Percentiles rank a stretch among this genome's conserved stretches.
Evolutionary conservation across 208 protist genomes (phyloP).

Genomic region (Jaenimonas drosophilae): DNA sequence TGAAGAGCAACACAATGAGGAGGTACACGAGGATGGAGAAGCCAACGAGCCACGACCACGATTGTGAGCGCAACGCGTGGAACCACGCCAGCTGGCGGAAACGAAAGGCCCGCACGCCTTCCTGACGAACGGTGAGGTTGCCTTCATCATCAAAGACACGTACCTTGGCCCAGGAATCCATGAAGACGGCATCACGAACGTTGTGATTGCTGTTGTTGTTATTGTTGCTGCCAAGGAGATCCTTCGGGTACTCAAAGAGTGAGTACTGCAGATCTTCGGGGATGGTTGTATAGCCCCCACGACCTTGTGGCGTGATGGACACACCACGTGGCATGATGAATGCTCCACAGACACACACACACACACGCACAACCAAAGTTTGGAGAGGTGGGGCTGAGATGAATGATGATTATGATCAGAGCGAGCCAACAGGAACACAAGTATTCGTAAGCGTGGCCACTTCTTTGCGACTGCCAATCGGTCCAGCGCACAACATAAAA

Average conservation of each 20-base stretch:
- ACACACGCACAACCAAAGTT: no score
- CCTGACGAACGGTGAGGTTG: slow-evolving; percentile 33
- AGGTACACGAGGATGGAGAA: slow-evolving; percentile 62
- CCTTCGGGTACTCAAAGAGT: slow-evolving; percentile 11
- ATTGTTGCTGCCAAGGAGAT: no score
- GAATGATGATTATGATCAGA: no score
- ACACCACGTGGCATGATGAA: slow-evolving; percentile 24
- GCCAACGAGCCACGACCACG: slow-evolving; percentile 41
- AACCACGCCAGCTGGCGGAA: slow-evolving; percentile 64
- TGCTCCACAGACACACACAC: neutral
- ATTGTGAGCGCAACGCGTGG: slow-evolving; percentile 44
- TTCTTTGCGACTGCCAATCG: no score
- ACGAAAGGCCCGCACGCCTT: slow-evolving; percentile 53
- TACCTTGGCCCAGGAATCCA: no score
- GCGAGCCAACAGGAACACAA: no score
- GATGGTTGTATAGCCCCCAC: no score
- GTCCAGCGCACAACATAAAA: no score
- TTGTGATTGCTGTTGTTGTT: no score
- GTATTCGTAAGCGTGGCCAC: no score
- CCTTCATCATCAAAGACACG: slow-evolving; percentile 68
- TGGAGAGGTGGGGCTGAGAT: no score
- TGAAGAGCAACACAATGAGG: slow-evolving; percentile 38
- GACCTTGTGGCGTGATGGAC: slow-evolving; percentile 30
- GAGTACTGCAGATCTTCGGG: slow-evolving; percentile 25
- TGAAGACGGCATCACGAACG: no score